Conservation (phyloP, 441 rosid genomes). For the Arabidopsis lyrata region DNA sequence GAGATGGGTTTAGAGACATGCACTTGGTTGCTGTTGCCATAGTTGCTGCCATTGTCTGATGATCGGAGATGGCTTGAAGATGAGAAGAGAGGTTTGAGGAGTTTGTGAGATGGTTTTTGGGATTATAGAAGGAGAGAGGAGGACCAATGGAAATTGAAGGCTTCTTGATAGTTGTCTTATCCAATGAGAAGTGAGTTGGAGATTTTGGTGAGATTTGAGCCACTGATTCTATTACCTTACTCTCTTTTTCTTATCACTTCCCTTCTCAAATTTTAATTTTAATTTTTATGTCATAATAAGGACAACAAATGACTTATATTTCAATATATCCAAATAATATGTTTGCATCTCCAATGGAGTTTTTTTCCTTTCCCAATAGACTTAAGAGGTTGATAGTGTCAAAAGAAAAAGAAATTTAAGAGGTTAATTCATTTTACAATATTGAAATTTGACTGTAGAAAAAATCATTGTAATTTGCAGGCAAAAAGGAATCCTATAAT, state of each 20-base stretch:
- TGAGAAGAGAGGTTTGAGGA: constrained; percentile 32
- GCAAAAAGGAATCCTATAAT: neutral
- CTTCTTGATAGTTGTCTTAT: constrained; percentile 69
- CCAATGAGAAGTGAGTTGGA: constrained; percentile 49
- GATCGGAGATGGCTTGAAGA: constrained; percentile 26
- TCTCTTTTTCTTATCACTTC: constrained; percentile 42
- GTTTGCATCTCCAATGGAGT: no score
- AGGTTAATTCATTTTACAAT: neutral
- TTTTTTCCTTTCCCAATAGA: no score
- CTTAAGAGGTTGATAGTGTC: neutral
- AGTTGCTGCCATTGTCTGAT: constrained; percentile 67
- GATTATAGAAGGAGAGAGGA: constrained; percentile 48
- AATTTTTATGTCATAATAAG: neutral
- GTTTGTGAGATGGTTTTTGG: constrained; percentile 28
- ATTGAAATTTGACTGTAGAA: neutral
- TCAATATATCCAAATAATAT: neutral
- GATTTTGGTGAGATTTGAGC: constrained; percentile 40
- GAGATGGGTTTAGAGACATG: constrained; percentile 55
- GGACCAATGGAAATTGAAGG: constrained; percentile 55
- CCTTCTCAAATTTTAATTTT: neutral
- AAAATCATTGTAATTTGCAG: neutral
- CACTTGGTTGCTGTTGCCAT: constrained; percentile 78
- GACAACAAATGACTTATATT: neutral
- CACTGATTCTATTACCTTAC: constrained; percentile 29
- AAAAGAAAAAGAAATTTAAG: neutral